Base-by-base conservation (phyloP, 805 yeast genomes). In the Torulaspora gathmanii region DNA sequence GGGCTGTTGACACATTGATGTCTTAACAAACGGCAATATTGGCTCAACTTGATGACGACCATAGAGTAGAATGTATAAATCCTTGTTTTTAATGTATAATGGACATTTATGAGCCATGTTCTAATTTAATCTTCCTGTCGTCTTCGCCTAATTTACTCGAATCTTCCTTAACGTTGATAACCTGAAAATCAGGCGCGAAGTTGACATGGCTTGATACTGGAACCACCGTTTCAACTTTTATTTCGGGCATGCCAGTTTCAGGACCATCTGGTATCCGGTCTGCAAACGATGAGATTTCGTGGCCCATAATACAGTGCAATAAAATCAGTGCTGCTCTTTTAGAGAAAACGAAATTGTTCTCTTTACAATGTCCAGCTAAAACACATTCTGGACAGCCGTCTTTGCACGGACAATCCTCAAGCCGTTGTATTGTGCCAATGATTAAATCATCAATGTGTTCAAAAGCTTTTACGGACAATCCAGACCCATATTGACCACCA, bases 1-100 rank as follows among this genome's bases (percentile, higher is more conserved):
- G 95, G 84, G 96, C 96, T 0, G 98, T 93, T 15, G 80, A 82
- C 50, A 80, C 84, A 73, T 71, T 91, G 54, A 81, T 88, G 82
- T 72, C 80, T 26, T 84, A 63, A 19, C 20, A 2, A 12, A 23
- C 23, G 8, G 25, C 8, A 22, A 22, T 22, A 10, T 22, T 6
- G 9, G 25, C 25, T 10, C 8, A 10, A 22, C 4, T 22, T 22
- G 2, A 23, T 25, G 15, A 10, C 5, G 39, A 27, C 33, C 15
- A 23, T 23, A 10, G 17, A 22, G 5, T 6, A 10, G 10, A 11
- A 23, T 23, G 6, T n/a, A 13, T 35, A n/a, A n/a, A n/a, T 12
- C 28, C 28, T 13, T 35, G 15, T 27, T 17, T 37, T 17, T 37
- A 37, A 25, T 36, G 29, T 12, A 12, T 38, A 38, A 25, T 23